These are phyloP conservation scores for Rhizomucor miehei DNA, from an alignment of 371 early-diverging fungal species.

Conservation along the genomic window DNA sequence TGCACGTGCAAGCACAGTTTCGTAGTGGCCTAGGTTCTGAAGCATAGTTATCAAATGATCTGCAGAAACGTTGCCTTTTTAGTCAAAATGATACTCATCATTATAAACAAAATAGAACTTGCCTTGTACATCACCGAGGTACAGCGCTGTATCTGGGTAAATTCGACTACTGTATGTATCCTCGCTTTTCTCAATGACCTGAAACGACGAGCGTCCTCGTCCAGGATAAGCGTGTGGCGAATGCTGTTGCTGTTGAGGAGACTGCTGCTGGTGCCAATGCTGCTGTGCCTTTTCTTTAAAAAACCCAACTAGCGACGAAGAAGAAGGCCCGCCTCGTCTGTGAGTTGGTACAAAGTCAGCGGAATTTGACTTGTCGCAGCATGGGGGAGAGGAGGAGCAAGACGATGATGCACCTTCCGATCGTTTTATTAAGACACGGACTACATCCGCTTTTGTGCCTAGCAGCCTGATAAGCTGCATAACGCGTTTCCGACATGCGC, in stretches of 20 bases:
- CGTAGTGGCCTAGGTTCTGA: constrained; percentile 86
- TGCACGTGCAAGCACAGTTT: constrained; percentile 83
- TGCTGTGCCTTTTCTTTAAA: too few species aligned
- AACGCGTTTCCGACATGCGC: constrained; percentile 77
- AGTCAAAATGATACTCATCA: not conserved
- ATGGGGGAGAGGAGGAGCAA: not conserved
- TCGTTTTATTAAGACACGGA: constrained; percentile 65
- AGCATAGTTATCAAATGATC: constrained; percentile 94
- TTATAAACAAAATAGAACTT: constrained; percentile 2
- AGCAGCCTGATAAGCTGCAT: constrained; percentile 75
- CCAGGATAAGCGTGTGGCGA: too few species aligned
- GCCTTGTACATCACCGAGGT: constrained; percentile 91
- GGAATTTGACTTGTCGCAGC: not conserved
- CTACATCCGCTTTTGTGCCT: constrained; percentile 76
- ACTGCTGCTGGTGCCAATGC: too few species aligned
- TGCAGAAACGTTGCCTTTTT: constrained; percentile 24
- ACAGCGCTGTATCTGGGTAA: constrained; percentile 52
- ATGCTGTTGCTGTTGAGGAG: too few species aligned
- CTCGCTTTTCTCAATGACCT: not conserved
- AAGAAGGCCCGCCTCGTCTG: too few species aligned
- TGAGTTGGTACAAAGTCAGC: too few species aligned
- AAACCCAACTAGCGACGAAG: too few species aligned
- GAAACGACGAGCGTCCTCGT: not conserved
- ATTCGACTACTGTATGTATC: constrained; percentile 20
- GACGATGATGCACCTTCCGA: constrained; percentile 11